A percentile compares a stretch with the other conserved stretches of the same genome.
These are phyloP conservation scores for Candida chauliodis DNA, from an alignment of 805 yeast genomes.

Conservation along the genomic window DNA sequence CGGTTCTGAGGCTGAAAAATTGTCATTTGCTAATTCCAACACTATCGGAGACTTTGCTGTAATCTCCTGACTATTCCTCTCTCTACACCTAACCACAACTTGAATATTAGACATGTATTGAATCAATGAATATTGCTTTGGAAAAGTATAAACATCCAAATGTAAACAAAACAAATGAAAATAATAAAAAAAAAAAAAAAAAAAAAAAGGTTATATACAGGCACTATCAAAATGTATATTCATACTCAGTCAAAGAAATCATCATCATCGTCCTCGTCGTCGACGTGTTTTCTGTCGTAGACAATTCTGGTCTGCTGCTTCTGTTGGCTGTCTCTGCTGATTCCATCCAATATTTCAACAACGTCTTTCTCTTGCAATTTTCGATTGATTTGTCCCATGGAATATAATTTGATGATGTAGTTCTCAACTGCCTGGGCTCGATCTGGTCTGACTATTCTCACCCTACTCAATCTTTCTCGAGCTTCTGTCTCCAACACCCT, in stretches of 20 bases:
- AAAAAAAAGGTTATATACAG: constrained; percentile 5
- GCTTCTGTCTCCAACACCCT: constrained; percentile 81
- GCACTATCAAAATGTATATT: background rate
- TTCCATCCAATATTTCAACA: constrained; percentile 77
- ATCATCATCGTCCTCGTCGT: constrained; percentile 30
- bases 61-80: constrained; percentile 43
- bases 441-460: constrained; percentile 85
- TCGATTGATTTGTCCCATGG: constrained; percentile 69
- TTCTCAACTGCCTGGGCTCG: constrained; percentile 86
- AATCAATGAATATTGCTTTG: background rate
- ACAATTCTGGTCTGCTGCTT: constrained; percentile 61
- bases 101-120: constrained; percentile 38
- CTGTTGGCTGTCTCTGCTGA: constrained; percentile 69
- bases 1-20: constrained; percentile 22
- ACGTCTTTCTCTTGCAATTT: constrained; percentile 80
- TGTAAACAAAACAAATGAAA: background rate
- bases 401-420: constrained; percentile 66
- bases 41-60: constrained; percentile 44
- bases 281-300: constrained; percentile 45
- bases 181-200: constrained; percentile 3
- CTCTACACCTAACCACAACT: constrained; percentile 55
- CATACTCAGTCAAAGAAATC: constrained; percentile 13
- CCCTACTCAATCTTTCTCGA: constrained; percentile 81
- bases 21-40: constrained; percentile 43
- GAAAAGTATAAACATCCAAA: constrained; percentile 8